Conservation (phyloP, 768 basidiomycete species). For the Termitomyces sp. region DNA sequence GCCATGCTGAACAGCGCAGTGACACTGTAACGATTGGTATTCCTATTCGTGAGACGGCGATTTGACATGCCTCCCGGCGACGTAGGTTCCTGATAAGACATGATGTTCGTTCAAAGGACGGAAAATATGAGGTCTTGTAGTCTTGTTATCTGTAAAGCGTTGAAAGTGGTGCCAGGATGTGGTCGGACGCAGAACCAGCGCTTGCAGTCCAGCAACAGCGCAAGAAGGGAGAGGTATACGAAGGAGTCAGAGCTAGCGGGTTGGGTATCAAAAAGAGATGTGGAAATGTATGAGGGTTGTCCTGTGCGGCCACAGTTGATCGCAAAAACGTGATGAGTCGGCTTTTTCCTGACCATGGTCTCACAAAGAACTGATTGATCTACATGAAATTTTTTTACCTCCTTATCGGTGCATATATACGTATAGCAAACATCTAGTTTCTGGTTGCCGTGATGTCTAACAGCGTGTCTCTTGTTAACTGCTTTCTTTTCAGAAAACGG, state of each 20-base stretch:
- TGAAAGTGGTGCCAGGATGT: conserved; percentile 6
- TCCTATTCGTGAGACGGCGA: conserved; percentile 82
- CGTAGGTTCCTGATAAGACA: conserved; percentile 60
- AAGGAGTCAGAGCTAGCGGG: conserved; percentile 13
- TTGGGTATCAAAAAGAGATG: conserved; percentile 31
- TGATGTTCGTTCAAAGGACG: conserved; percentile 30
- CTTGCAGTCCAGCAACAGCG: conserved; percentile 28
- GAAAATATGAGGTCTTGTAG: conserved; percentile 14
- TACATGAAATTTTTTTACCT: not conserved
- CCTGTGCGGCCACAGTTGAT: conserved; percentile 10
- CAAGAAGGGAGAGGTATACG: conserved; percentile 19
- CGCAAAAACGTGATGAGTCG: conserved; percentile 14
- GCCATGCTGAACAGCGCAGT: conserved; percentile 97
- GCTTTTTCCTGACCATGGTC: conserved; percentile 14
- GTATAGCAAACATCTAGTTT: no score
- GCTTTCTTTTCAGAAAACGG: no score
- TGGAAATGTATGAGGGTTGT: conserved; percentile 5
- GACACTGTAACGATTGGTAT: conserved; percentile 94
- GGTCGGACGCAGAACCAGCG: conserved; percentile 37
- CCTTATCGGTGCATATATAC: no score
- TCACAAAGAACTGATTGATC: not conserved
- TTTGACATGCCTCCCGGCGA: conserved; percentile 64
- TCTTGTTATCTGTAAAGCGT: conserved; percentile 13
- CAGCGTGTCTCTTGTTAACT: no score
- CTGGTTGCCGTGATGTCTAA: no score